A percentile compares a stretch with the other conserved stretches of the same genome.
Conservation (phyloP, 176 grass and related monocot genomes). For the sorghum (Sorghum bicolor) region DNA sequence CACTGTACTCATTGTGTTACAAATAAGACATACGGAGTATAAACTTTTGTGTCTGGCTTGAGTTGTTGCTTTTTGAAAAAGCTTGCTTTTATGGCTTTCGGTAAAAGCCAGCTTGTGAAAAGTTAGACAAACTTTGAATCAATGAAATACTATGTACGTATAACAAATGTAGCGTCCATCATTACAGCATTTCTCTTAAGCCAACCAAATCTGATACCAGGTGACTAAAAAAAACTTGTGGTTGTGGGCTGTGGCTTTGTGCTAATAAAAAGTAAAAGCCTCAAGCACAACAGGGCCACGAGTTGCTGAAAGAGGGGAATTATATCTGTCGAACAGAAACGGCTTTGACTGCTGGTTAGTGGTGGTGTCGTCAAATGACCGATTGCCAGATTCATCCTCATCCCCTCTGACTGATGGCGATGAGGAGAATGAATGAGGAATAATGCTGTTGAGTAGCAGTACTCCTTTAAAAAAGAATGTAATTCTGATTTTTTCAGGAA, state of each 20-base stretch:
- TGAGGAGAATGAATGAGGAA: not conserved
- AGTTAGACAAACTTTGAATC: not conserved
- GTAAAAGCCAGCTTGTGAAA: not conserved
- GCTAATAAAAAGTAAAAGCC: not conserved
- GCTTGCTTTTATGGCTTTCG: not conserved
- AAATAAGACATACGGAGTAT: too few species aligned
- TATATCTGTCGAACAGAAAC: not conserved
- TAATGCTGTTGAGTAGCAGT: not conserved
- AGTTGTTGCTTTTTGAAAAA: not conserved
- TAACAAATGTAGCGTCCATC: not conserved
- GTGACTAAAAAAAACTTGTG: not conserved
- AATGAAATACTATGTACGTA: not conserved
- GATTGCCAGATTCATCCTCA: not conserved
- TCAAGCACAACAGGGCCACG: not conserved
- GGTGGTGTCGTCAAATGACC: not conserved
- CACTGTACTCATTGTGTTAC: too few species aligned
- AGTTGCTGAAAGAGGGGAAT: not conserved
- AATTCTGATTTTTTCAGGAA: too few species aligned
- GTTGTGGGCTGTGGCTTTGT: not conserved
- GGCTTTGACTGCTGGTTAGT: not conserved
- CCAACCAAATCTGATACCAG: not conserved
- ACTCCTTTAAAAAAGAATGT: not conserved
- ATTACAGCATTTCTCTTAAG: not conserved
- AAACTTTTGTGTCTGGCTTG: not conserved
- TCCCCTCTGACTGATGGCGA: not conserved